These are phyloP conservation scores for Nicotiana otophora DNA, from an alignment of 257 asterid species.

Conservation along the genomic window DNA sequence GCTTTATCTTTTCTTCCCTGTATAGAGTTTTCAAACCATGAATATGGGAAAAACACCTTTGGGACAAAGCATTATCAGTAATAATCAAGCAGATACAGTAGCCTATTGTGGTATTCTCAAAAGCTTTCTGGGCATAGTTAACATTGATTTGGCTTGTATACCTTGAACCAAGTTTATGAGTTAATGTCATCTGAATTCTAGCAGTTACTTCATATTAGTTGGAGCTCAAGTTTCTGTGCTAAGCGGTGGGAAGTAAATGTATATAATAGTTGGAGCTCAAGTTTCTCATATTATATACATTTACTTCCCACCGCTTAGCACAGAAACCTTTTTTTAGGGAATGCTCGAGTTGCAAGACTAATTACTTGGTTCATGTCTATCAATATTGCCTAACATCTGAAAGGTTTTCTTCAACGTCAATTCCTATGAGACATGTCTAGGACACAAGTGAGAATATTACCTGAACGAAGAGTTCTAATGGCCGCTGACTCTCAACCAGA, in stretches of 20 bases:
- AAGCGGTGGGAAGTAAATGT: background rate
- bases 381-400: background rate
- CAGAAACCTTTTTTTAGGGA: background rate
- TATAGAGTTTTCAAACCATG: slow-evolving; percentile 1
- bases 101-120: background rate
- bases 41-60: background rate
- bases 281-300: background rate
- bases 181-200: background rate
- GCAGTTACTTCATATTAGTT: too few species aligned
- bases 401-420: background rate
- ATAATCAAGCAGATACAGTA: background rate
- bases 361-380: background rate
- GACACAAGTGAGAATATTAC: slow-evolving; percentile 25
- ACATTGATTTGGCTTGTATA: background rate
- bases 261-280: background rate
- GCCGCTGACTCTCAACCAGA: slow-evolving; percentile 32
- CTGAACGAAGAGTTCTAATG: slow-evolving; percentile 64
- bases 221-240: background rate
- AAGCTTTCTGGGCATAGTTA: background rate
- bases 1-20: slow-evolving; percentile 67
- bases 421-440: background rate
- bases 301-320: background rate
- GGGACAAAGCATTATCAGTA: background rate
- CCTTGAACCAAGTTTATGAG: background rate
- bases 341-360: background rate